Base-by-base conservation (phyloP, 106 monocot species). In the Gastrodia elata region DNA sequence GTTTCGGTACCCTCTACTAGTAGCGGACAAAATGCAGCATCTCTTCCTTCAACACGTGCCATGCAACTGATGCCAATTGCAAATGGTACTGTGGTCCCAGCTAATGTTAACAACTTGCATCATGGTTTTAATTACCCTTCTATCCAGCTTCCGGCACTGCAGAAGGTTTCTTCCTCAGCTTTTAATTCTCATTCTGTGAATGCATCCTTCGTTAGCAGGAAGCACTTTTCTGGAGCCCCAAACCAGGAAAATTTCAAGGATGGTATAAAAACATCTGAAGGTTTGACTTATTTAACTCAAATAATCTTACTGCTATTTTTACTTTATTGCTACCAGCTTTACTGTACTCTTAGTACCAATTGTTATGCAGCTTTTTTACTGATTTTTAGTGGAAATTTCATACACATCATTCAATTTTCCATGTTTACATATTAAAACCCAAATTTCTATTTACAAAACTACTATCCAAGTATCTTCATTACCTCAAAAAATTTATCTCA, bases 121-220 rank as follows among this genome's bases (percentile, higher is more conserved):
- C 52, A 84, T 77, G 82, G 86, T 36, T 90, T 97, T 83, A 92
- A 90, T 64, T 92, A 92, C 77, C 77, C 87, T 25, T 52, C 84
- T n/a, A 71, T 79, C 39, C 90, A 90, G 79, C 85, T 90, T 64
- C 96, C 92, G 55, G 84, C 86, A 70, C 68, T 97, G 8, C 92
- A 97, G 71, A 92, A 82, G 15, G 72, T 79, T 75, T 83, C 89
- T 70, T 86, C 84, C 0, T 92, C 85, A 90, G 79, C 83, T 64
- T 83, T 86, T 74, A 79, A 87, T 78, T 78, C 84, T 74, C 83
- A 42, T 16, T 64, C 82, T 81, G 70, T 79, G 28, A 55, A 69
- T 65, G 77, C 52, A 14, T 73, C 87, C 22, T 22, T 48, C 79
- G 26, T 71, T 32, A 77, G 34, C 22, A 84, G 41, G 71, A 68